Base-by-base conservation (phyloP, 2,329 filamentous ascomycete species). In the Sporothrix phasma region DNA sequence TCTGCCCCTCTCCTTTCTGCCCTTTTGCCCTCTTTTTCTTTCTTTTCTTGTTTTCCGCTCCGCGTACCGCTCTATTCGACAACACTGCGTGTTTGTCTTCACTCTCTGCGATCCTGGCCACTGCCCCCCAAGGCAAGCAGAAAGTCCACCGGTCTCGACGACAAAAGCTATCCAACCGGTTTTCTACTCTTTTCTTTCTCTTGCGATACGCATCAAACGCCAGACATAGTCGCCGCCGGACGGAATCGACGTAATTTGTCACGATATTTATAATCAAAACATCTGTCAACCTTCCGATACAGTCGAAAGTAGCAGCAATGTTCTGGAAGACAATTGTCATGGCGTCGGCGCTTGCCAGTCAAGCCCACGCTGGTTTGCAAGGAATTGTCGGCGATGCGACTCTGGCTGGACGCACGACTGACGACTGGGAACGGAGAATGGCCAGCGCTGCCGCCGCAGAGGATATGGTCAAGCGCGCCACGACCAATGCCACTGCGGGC, bases 311-410 rank as follows among this genome's bases (percentile, higher is more conserved):
- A 51, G n/a, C 37, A 69, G 73, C 66, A 34, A 78, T 79, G 77
- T 66, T 75, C 66, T 75, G 75, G 74, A 71, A 72, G 66, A 70
- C 70, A 34, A 66, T 70, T 58, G 66, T 76, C 24, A 68, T 74
- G 31, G 72, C 72, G 51, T 72, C 74, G 62, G 69, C 77, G 67
- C 71, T 78, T 53, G 74, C 72, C 66, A 68, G 69, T 22, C 73
- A 71, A 62, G 75, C 72, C 39, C 69, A 73, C 46, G 76, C 75
- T 45, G 73, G 74, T 15, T 67, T 75, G 22, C 69, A 66, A n/a
- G 65, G 63, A 15, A 53, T 72, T 39, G 67, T 72, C 29, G 66
- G 66, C 37, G 72, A 71, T 45, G 70, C 68, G 7, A 64, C 68
- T 5, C 62, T 71, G 47, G 65, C 64, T 54, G 68, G 66, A 3